Evolutionary conservation across 352 stramenopile species (phyloP), one percentile per base, ranked within the genome.

Genomic region (Globisporangium camurandrum): DNA sequence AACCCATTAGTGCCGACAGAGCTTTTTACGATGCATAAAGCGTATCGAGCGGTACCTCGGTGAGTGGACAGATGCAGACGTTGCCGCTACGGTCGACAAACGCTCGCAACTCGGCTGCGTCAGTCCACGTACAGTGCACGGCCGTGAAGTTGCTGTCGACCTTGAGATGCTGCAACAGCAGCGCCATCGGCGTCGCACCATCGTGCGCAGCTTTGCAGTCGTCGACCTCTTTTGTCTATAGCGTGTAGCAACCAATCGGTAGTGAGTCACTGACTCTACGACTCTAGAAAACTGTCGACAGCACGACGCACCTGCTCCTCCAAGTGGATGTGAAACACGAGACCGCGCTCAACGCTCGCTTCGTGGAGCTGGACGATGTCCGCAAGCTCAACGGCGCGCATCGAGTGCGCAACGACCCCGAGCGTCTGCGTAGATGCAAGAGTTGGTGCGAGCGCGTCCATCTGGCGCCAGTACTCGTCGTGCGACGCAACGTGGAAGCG

Each of bases 71-170:
- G 39, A 89, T 85, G 67, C 78, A 89, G 12, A 86, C 75, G 36
- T 87, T 87, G 34, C 75, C 75, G 36, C 75, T 66, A 51, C 69
- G 73, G 14, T 67, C 60, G 11, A 86, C 78, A 30, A 71, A 89
- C 44, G 76, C 47, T 46, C 75, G 64, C 1, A 87, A 62, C 23
- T 78, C 59, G 1, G 75, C 64, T 11, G 67, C 61, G 24, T 85
- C 61, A 2, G 78, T 89, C 72, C 75, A 86, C 4, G 75, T 87
- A 59, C 75, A 87, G 49, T 89, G 78, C 19, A 89, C 78, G 12
- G 78, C 78, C 19, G 78, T 89, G 51, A 86, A 85, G 56, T 86
- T 86, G 22, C 78, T 57, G 37, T 87, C 73, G 45, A 87, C 73
- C 56, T 72, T 67, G 16, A 86, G 48, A 31, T 84, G 84, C 43